phyloP scores from a whole-genome alignment of 2,329 filamentous ascomycete species.

The Trichoderma sp. region DNA sequence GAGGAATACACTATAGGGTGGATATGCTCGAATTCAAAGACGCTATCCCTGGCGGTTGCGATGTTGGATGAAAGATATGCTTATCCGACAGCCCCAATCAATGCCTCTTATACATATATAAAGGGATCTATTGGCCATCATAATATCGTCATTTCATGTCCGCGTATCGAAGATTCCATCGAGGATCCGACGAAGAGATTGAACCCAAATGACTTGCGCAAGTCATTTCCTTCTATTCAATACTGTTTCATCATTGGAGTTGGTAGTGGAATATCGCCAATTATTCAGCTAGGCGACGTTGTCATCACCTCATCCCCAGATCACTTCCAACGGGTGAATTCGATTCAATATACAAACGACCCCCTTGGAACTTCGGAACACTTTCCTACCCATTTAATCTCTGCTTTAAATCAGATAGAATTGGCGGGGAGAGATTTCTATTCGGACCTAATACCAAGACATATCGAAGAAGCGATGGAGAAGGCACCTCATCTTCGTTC shows the following conservation, averaged over 20 bases:
- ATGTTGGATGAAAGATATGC: not conserved
- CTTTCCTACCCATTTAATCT: not conserved
- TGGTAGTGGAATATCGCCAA: not conserved
- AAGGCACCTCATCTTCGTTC: not conserved
- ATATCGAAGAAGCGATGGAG: not conserved
- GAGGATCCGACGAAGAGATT: accelerated
- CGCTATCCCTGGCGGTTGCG: not conserved
- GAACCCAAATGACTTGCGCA: not conserved
- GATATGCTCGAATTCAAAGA: not conserved
- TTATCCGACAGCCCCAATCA: not conserved
- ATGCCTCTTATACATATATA: not conserved
- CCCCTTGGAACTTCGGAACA: not conserved
- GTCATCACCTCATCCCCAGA: no score
- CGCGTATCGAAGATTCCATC: not conserved
- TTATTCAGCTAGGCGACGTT: not conserved
- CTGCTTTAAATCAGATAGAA: not conserved
- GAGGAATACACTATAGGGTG: not conserved
- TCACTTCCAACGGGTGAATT: no score
- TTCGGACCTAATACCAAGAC: not conserved
- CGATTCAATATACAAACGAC: no score
- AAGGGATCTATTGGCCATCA: not conserved
- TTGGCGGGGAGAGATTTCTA: accelerated
- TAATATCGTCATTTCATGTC: not conserved
- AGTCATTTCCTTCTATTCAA: not conserved
- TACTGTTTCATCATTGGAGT: not conserved